Percentiles rank a stretch among this genome's conserved stretches.
Conservation (phyloP, 257 asterid genomes). For the Euphrasia confusa region DNA sequence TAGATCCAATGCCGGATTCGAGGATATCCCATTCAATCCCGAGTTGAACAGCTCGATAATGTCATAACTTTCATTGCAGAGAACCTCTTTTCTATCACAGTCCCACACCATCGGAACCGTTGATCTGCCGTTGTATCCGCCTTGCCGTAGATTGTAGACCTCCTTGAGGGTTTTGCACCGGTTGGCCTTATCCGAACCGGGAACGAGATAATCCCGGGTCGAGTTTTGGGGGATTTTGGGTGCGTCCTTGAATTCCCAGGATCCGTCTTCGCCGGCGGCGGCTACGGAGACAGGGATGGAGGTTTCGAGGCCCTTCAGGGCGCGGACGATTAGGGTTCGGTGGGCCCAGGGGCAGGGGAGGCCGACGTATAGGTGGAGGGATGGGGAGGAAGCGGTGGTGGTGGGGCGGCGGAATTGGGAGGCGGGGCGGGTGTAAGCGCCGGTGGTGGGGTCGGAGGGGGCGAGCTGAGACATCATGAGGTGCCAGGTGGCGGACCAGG, state of each 20-base stretch:
- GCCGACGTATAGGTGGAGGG: conserved; percentile 86
- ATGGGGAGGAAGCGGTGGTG: conserved; percentile 29
- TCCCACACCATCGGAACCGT: conserved; percentile 98
- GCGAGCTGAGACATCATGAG: conserved; percentile 99
- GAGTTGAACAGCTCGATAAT: conserved; percentile 64
- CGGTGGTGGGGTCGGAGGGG: conserved; percentile 76
- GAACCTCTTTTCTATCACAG: conserved; percentile 47
- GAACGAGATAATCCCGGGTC: conserved; percentile 26
- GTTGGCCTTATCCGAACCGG: conserved; percentile 56
- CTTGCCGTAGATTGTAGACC: conserved; percentile 52
- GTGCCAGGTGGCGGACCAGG: conserved; percentile 92
- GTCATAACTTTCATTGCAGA: conserved; percentile 92
- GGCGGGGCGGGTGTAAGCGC: conserved; percentile 73
- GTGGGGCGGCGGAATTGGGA: conserved; percentile 63
- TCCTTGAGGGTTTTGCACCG: conserved; percentile 65
- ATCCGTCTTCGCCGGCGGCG: conserved; percentile 71
- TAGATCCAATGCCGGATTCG: conserved; percentile 60
- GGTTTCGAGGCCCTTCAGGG: conserved; percentile 76
- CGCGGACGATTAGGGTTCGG: conserved; percentile 88
- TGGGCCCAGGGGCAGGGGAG: conserved; percentile 99
- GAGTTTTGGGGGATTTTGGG: background rate
- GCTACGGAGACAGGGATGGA: conserved; percentile 67
- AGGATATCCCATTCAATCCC: conserved; percentile 52
- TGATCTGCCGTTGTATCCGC: conserved; percentile 68
- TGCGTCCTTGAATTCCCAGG: conserved; percentile 56